Evolutionary conservation across 257 asterid species (phyloP), one percentile per base, ranked within the genome.

Genomic region (Salvia rosmarinus): DNA sequence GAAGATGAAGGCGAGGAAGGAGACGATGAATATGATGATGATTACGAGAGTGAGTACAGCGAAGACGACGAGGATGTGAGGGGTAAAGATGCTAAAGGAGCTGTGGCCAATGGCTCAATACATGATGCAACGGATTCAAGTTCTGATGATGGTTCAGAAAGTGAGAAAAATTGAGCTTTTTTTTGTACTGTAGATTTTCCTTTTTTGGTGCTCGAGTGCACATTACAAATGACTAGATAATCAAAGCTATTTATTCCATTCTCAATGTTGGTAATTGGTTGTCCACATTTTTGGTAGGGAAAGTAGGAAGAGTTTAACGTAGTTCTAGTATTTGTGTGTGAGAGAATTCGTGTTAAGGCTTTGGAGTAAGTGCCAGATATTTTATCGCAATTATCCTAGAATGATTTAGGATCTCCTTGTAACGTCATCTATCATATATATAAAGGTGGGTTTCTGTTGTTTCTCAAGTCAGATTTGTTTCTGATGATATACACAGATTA

Each of bases 1-100:
- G 99, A 94, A 65, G 99, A 91, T 70, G 97, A 89, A 44, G 97
- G 85, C 23, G 96, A 87, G 61, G 97, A 87, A 49, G 97, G 88
- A 32, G 97, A 79, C 19, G 97, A 89, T 1, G 98, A 80, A 8
- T 94, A 91, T 23, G 99, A 91, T 44, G 96, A 95, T 47, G 98
- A 95, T 77, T 89, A 95, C 28, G 96, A 95, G 65, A 91, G 99
- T 10, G 99, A 95, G 80, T 91, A 95, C 37, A 89, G 98, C 28
- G 99, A 94, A 77, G 99, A 94, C 9, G 96, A 91, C 5, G 99
- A 91, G 50, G 95, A 89, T 11, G 79, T 78, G 21, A 79, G 76
- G 68, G 90, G 87, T 14, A 66, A 80, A 12, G 85, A 84, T 80
- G 80, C 58, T 20, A 81, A 68, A 71, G 81, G 79, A 59, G 79